Base-by-base conservation (phyloP, 805 yeast species). In the Cephaloascus albidus region DNA sequence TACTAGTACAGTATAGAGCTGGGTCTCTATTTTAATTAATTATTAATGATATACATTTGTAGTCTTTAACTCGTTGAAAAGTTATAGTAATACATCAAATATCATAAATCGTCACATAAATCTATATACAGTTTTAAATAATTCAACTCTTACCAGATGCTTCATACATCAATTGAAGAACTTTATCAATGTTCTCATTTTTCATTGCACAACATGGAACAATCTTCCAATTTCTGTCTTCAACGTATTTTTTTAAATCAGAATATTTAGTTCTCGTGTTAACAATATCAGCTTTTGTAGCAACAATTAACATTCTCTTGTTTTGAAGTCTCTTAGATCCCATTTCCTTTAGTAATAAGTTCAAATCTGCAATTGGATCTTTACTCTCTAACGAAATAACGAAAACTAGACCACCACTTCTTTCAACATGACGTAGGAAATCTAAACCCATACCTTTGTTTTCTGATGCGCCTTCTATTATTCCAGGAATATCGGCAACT, bases 401-500 rank as follows among this genome's bases (percentile, higher is more conserved):
- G 62, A 90, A 87, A 3, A 84, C 95, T 40, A 93, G 60, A 0
- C 96, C 96, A 14, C 83, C 82, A 3, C 96, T 84, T 46, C 98
- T 72, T 58, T 93, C 97, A 36, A 93, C 78, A 56, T 93, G 98
- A 40, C 96, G 72, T 45, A 93, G 62, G 57, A 93, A 93, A 45
- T 88, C 96, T 37, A 87, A 67, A 0, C 98, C 98, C 85, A 93
- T 81, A 2, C 98, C 98, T 54, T 74, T 81, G 53, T 89, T 85
- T 36, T 77, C 63, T 5, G 78, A 72, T 0, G 98, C 97, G 4
- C 95, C 97, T 56, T 79, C 72, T 43, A 93, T 84, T 35, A 93
- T 83, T 4, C 98, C 98, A 0, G 98, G 98, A 42, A 93, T 93
- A 63, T 93, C 98, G 1, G 97, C 97, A 1, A 93, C 97, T 0